Evolutionary conservation across 176 grass and related monocot species (phyloP).

Genomic region (Oryza glumipatula): DNA sequence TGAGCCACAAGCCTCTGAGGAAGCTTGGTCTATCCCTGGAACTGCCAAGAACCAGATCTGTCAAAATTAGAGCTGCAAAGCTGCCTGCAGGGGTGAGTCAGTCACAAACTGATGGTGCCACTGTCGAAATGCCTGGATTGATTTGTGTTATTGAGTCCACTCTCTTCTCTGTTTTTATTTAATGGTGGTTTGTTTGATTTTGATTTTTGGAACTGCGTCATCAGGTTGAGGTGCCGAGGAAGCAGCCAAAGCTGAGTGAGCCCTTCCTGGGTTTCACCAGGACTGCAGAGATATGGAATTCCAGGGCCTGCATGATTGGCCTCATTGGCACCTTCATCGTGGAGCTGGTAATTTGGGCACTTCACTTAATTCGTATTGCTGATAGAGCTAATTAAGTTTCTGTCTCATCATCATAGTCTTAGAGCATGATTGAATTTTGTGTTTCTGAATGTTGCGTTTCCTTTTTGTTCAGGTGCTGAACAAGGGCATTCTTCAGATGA

Average conservation of each 20-base stretch:
- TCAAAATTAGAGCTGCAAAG: conserved; percentile 58
- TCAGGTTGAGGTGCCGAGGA: conserved; percentile 57
- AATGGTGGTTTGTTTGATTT: neutral
- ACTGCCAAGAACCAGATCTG: conserved; percentile 14
- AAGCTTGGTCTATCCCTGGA: conserved; percentile 25
- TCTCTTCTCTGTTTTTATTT: neutral
- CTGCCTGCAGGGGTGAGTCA: conserved; percentile 61
- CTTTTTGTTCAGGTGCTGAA: conserved; percentile 46
- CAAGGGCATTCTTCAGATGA: conserved; percentile 71
- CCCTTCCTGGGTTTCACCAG: conserved; percentile 73
- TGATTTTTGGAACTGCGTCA: conserved; percentile 4
- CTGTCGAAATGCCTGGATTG: neutral
- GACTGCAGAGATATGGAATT: conserved; percentile 80
- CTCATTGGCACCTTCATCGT: conserved; percentile 66
- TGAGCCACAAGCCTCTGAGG: neutral
- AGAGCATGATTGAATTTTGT: neutral
- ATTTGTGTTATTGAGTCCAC: neutral
- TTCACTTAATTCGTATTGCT: neutral
- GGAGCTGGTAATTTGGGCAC: conserved; percentile 50
- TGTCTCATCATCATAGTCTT: neutral
- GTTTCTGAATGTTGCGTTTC: conserved; percentile 1
- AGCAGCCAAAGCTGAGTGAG: conserved; percentile 64
- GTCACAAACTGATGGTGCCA: neutral
- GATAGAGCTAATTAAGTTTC: neutral
- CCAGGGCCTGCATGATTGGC: conserved; percentile 78